These are phyloP conservation scores for Suillus subalutaceus DNA, from an alignment of 768 basidiomycete species.

Conservation along the genomic window DNA sequence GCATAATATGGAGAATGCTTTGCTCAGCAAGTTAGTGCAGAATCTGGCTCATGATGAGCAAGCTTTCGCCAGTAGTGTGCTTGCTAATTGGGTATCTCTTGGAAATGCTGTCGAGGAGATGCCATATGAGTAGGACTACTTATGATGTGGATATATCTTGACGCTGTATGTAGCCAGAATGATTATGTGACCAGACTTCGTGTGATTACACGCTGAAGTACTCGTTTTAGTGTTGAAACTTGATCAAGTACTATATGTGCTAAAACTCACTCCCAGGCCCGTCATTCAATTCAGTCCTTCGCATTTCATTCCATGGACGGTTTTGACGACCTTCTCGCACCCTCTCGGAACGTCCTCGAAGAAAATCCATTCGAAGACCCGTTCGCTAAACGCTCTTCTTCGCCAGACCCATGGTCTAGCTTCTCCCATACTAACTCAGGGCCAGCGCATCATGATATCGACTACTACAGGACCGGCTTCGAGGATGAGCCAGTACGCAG, in stretches of 20 bases:
- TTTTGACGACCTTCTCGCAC: constrained; percentile 75
- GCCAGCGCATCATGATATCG: constrained; percentile 24
- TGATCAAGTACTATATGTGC: background rate
- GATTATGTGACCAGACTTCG: background rate
- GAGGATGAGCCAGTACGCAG: constrained; percentile 27
- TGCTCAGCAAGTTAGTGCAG: constrained; percentile 75
- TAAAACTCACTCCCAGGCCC: background rate
- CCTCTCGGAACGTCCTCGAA: constrained; percentile 64
- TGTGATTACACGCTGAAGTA: background rate
- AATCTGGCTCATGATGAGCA: constrained; percentile 75
- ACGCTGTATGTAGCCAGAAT: background rate
- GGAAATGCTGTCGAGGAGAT: constrained; percentile 73
- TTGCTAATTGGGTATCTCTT: constrained; percentile 76
- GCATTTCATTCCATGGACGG: constrained; percentile 51
- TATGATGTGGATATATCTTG: constrained; percentile 6
- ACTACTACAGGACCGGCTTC: constrained; percentile 32
- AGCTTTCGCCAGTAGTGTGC: constrained; percentile 62
- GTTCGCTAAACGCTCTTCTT: constrained; percentile 64
- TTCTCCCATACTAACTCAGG: constrained; percentile 44
- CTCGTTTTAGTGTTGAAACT: background rate
- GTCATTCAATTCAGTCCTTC: background rate
- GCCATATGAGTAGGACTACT: constrained; percentile 72
- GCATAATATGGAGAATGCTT: constrained; percentile 86
- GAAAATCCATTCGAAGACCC: constrained; percentile 79
- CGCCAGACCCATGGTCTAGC: constrained; percentile 78